phyloP scores from a whole-genome alignment of 495 filamentous ascomycete genomes.

The Talaromyces nanjingensis region DNA sequence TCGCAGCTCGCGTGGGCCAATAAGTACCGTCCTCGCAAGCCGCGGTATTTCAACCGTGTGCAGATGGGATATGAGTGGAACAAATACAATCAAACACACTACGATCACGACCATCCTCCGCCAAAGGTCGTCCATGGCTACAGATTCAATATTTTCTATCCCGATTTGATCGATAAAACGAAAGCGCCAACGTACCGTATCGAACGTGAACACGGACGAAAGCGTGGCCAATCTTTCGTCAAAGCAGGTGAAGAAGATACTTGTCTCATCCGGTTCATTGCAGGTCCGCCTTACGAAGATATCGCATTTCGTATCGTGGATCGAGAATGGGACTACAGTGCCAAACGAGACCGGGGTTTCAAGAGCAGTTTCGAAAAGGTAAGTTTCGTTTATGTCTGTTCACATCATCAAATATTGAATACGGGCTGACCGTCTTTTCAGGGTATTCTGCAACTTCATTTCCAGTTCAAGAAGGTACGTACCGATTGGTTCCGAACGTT shows the following conservation, averaged over 20 bases:
- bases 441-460: conserved; percentile 96
- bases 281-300: conserved; percentile 94
- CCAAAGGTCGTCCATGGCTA: conserved; percentile 98
- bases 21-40: conserved; percentile 89
- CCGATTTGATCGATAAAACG: conserved; percentile 92
- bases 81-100: conserved; percentile 99
- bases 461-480: conserved; percentile 85
- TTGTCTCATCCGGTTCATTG: conserved; percentile 92
- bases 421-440: conserved; percentile 25
- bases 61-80: conserved; percentile 99
- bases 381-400: conserved; percentile 21
- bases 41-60: conserved; percentile 94
- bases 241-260: conserved; percentile 98
- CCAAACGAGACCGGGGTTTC: conserved; percentile 90
- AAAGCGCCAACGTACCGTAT: conserved; percentile 95
- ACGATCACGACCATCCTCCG: conserved; percentile 97
- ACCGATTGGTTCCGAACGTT: conserved; percentile 42
- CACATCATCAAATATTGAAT: background rate
- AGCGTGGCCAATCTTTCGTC: conserved; percentile 84
- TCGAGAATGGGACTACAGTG: conserved; percentile 98
- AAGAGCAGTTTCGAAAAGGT: conserved; percentile 98
- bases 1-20: conserved; percentile 74
- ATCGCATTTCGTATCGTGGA: conserved; percentile 97
- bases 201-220: conserved; percentile 82
- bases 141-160: conserved; percentile 99